Evolutionary conservation across 1,139 yeast species (phyloP).

Genomic region (Lodderomyces metapsilosis): DNA sequence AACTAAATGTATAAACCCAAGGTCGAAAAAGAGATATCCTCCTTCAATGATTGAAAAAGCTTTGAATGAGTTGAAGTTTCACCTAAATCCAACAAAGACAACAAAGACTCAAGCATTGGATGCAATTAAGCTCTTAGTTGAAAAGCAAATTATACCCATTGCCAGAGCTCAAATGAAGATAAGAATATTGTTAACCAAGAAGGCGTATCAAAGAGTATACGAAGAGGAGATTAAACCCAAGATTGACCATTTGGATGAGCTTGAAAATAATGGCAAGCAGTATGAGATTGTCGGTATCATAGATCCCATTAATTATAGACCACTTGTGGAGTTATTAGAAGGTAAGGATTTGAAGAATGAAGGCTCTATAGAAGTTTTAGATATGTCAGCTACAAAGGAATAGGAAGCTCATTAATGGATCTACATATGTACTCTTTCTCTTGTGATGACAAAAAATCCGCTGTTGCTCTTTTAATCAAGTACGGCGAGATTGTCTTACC

Average conservation of each 20-base stretch:
- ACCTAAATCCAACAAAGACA: slow-evolving; percentile 72
- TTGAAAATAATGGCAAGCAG: slow-evolving; percentile 40
- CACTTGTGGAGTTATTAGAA: slow-evolving; percentile 46
- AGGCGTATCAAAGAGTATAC: slow-evolving; percentile 47
- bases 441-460: too few relatives aligned
- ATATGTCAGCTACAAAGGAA: slow-evolving; percentile 82
- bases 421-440: too few relatives aligned
- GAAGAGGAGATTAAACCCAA: slow-evolving; percentile 51
- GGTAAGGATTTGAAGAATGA: slow-evolving; percentile 50
- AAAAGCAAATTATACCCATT: slow-evolving; percentile 83
- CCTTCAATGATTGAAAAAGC: slow-evolving; percentile 93
- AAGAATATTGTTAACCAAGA: slow-evolving; percentile 51
- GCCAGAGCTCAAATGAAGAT: slow-evolving; percentile 94
- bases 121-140: slow-evolving; percentile 76
- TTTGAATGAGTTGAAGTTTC: slow-evolving; percentile 74
- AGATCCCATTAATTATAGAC: slow-evolving; percentile 85
- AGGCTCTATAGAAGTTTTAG: slow-evolving; percentile 80
- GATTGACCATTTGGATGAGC: slow-evolving; percentile 55
- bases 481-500: too few relatives aligned
- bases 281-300: slow-evolving; percentile 73
- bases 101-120: slow-evolving; percentile 91
- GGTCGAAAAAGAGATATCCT: slow-evolving; percentile 86
- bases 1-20: slow-evolving; percentile 89
- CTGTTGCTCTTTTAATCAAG: too few relatives aligned
- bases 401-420: too few relatives aligned